phyloP scores from a whole-genome alignment of 371 early-diverging fungal genomes.

The Coemansia sp. region DNA sequence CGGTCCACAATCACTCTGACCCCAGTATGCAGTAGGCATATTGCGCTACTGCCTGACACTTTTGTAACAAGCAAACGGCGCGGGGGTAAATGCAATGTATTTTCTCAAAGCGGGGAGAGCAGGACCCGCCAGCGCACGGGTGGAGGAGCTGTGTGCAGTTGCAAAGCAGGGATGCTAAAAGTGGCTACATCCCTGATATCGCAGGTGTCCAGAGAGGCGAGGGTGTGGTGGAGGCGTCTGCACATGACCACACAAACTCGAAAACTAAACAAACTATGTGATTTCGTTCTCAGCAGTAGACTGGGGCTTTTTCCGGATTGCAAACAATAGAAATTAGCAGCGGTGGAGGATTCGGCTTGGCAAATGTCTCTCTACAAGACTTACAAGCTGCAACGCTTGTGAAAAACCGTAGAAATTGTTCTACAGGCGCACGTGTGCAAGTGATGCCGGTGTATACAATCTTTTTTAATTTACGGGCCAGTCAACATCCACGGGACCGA shows the following conservation, averaged over 20 bases:
- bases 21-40: neutral
- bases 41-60: neutral
- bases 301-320: neutral
- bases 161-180: conserved; percentile 1
- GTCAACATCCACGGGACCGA: neutral
- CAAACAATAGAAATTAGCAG: neutral
- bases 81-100: neutral
- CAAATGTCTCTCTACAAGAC: neutral
- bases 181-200: conserved; percentile 4
- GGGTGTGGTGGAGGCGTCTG: neutral
- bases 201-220: neutral
- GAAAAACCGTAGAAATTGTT: neutral
- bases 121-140: neutral
- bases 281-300: conserved; percentile 1
- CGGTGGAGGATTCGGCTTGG: neutral
- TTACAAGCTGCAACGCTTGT: no score
- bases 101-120: neutral
- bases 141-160: no score
- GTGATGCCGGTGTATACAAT: neutral
- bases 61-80: neutral
- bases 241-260: conserved; percentile 5
- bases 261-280: neutral
- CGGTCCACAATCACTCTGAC: no score
- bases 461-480: neutral
- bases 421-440: neutral